Evolutionary conservation across 768 basidiomycete species (phyloP).

Genomic region (Auricularia auricula-judae): DNA sequence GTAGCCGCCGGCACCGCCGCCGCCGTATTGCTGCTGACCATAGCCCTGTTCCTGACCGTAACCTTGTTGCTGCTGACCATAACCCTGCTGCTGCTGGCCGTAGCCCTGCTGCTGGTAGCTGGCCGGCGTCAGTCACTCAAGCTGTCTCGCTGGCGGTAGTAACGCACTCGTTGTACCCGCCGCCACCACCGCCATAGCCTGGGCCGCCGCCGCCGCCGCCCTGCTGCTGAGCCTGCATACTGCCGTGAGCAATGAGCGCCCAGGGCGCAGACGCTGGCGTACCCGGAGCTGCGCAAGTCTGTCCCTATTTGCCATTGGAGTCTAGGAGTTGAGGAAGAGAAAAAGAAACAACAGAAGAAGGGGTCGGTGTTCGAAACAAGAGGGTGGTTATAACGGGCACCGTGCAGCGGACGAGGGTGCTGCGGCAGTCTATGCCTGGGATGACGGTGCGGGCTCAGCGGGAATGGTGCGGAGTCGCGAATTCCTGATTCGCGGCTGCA

Average conservation of each 20-base stretch:
- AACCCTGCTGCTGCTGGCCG: neutral
- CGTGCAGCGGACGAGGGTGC: too few relatives aligned
- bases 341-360: too few relatives aligned
- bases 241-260: neutral
- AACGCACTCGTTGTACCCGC: neutral
- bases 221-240: neutral
- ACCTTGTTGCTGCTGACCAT: neutral
- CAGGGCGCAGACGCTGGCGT: neutral
- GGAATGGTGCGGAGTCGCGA: too few relatives aligned
- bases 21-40: neutral
- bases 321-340: too few relatives aligned
- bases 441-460: too few relatives aligned
- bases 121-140: neutral
- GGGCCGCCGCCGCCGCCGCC: neutral
- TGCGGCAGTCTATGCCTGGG: too few relatives aligned
- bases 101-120: neutral
- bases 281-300: neutral
- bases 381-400: too few relatives aligned
- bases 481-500: too few relatives aligned
- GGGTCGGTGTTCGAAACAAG: too few relatives aligned
- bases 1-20: neutral
- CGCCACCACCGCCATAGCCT: neutral
- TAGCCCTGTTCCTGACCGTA: neutral
- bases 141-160: neutral
- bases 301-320: neutral